phyloP scores from a whole-genome alignment of 2,329 filamentous ascomycete species.

The Colletotrichum sp. region DNA sequence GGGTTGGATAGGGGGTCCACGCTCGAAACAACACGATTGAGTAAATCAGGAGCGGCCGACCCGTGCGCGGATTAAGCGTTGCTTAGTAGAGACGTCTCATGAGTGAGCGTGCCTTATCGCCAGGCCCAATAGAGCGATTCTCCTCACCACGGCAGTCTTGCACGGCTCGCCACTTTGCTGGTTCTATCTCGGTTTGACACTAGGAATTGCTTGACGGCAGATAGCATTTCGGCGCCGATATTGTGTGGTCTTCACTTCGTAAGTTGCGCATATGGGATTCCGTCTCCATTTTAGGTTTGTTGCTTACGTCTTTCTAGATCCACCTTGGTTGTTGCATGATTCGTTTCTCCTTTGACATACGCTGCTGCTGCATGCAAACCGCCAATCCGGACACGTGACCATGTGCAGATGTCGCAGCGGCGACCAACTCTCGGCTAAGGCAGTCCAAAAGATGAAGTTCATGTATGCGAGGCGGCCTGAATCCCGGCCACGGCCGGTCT shows the following conservation, averaged over 20 bases:
- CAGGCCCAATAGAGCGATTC: conserved; percentile 24
- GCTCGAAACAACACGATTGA: conserved; percentile 21
- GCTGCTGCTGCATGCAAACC: background rate
- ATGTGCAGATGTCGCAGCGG: background rate
- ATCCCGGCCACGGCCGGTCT: background rate
- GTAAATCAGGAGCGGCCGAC: conserved; percentile 5
- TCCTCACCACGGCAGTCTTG: background rate
- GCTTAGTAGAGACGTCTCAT: conserved; percentile 14
- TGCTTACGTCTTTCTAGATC: background rate
- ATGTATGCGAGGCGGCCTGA: background rate
- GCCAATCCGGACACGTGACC: background rate
- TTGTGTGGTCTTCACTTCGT: background rate
- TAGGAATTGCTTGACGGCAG: background rate
- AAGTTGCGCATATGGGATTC: background rate
- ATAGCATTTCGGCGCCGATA: background rate
- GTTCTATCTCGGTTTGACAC: background rate
- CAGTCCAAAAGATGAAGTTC: background rate
- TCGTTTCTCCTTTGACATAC: background rate
- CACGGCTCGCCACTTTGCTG: background rate
- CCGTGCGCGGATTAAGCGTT: background rate
- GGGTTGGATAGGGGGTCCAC: background rate
- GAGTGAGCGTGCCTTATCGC: conserved; percentile 16
- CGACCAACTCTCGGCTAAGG: background rate
- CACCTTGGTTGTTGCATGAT: background rate
- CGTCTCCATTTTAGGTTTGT: background rate